Evolutionary conservation across 257 asterid genomes (phyloP), one percentile per base, ranked within the genome.

Genomic region (Linderniella brevidens): DNA sequence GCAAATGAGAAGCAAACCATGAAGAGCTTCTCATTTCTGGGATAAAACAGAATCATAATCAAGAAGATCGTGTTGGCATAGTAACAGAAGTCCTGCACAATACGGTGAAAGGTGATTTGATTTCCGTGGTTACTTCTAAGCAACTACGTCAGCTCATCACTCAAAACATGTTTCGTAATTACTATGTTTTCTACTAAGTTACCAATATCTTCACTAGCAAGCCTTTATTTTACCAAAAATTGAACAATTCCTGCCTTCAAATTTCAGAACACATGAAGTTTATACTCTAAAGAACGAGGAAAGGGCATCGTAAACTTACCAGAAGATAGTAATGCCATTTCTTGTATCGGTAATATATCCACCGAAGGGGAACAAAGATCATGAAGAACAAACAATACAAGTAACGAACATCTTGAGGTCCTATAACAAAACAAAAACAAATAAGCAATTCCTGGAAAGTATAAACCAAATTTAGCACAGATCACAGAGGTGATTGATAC

Each of bases 1-100:
- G 99, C 96, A 55, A 90, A 90, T 12, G 96, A 77, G 73, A 90
- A 85, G 78, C 96, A 90, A 68, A 85, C 90, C 99, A 90, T 81
- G 82, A 90, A 90, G 50, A 90, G 73, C 64, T 85, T 90, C 76
- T 81, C 99, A 15, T 90, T 77, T 68, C 59, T 74, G 6, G 96
- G 99, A 54, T 54, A 90, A 58, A 75, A 71, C 59, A 85, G 68
- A 58, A 90, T 79, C 79, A 78, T 75, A 63, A 85, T 57, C 69
- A 90, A 38, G 68, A 75, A 78, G 56, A 90, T 79, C 18, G 94
- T 90, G 60, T 90, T 90, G 61, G 99, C 99, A 59, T 85, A 90
- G 58, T 90, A 90, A 68, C 99, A 90, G 46, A 90, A 90, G 37
- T 90, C 99, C 99, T 84, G 85, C 61, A 46, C 12, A 13, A 39